Percentiles rank a stretch among this genome's conserved stretches.
Evolutionary conservation across 1,284 basidiomycete species (phyloP).

Genomic region (Trichosporon ovoides): DNA sequence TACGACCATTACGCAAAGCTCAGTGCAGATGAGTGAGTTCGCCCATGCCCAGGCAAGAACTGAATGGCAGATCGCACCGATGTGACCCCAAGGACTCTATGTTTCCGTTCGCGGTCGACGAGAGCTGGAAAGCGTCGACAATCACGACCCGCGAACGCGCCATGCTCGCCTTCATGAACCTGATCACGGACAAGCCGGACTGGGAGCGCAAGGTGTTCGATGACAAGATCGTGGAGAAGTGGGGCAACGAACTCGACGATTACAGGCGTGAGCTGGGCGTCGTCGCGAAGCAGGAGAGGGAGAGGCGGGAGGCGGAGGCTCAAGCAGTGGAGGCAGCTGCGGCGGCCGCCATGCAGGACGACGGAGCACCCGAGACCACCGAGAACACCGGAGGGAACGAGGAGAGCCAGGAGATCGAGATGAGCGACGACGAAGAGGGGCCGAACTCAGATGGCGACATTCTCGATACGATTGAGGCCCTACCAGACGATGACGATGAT

Average conservation of each 20-base stretch:
- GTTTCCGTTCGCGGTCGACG: neutral
- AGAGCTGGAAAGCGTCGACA: neutral
- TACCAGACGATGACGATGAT: neutral
- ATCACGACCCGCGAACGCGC: slow-evolving; percentile 12
- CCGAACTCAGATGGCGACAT: no score
- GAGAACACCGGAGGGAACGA: no score
- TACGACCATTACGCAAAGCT: no score
- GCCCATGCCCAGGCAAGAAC: no score
- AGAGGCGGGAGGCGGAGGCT: neutral
- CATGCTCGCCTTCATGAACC: slow-evolving; percentile 9
- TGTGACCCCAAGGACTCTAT: no score
- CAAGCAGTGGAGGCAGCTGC: neutral
- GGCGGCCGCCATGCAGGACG: neutral
- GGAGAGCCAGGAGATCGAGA: neutral
- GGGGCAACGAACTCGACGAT: slow-evolving; percentile 7
- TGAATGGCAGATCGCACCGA: no score
- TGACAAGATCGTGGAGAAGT: slow-evolving; percentile 14
- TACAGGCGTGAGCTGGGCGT: neutral
- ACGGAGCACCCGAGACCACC: no score
- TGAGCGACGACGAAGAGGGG: neutral
- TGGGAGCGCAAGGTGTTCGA: slow-evolving; percentile 14
- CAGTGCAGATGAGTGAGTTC: no score
- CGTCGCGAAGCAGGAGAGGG: neutral
- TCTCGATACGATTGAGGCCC: no score
- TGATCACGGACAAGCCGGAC: slow-evolving; percentile 12